A percentile compares a stretch with the other conserved stretches of the same genome.
phyloP scores from a whole-genome alignment of 768 basidiomycete species.

The Lactarius vividus region DNA sequence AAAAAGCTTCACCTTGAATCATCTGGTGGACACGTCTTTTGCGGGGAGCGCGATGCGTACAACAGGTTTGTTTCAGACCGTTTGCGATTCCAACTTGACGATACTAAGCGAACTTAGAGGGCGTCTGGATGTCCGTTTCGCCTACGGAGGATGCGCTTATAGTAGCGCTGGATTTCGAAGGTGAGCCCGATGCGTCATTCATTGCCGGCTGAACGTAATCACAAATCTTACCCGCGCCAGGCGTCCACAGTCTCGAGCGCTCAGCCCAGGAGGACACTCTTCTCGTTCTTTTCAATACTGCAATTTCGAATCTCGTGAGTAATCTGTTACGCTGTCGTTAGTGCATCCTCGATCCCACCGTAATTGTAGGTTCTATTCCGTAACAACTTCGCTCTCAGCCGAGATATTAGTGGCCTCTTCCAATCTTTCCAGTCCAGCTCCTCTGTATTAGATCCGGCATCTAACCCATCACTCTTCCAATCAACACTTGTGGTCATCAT shows the following conservation, averaged over 20 bases:
- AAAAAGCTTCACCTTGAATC: slow-evolving; percentile 58
- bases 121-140: slow-evolving; percentile 67
- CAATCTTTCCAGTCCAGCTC: slow-evolving; percentile 61
- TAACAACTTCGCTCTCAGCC: slow-evolving; percentile 61
- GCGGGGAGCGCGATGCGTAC: slow-evolving; percentile 65
- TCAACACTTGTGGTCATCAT: slow-evolving; percentile 64
- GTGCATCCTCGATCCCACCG: neutral
- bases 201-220: neutral
- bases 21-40: slow-evolving; percentile 62
- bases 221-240: slow-evolving; percentile 30
- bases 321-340: neutral
- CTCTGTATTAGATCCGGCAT: slow-evolving; percentile 54
- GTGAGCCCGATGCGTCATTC: slow-evolving; percentile 30
- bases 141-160: slow-evolving; percentile 54
- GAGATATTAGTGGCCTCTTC: slow-evolving; percentile 59
- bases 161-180: slow-evolving; percentile 66
- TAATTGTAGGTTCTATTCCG: slow-evolving; percentile 55
- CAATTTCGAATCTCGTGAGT: slow-evolving; percentile 57
- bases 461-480: slow-evolving; percentile 58
- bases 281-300: slow-evolving; percentile 63
- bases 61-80: slow-evolving; percentile 36
- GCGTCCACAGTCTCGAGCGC: slow-evolving; percentile 64
- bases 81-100: neutral
- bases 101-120: slow-evolving; percentile 37
- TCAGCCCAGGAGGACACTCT: slow-evolving; percentile 64